phyloP scores from a whole-genome alignment of 1,284 basidiomycete species.

The Phlebopus sp. region DNA sequence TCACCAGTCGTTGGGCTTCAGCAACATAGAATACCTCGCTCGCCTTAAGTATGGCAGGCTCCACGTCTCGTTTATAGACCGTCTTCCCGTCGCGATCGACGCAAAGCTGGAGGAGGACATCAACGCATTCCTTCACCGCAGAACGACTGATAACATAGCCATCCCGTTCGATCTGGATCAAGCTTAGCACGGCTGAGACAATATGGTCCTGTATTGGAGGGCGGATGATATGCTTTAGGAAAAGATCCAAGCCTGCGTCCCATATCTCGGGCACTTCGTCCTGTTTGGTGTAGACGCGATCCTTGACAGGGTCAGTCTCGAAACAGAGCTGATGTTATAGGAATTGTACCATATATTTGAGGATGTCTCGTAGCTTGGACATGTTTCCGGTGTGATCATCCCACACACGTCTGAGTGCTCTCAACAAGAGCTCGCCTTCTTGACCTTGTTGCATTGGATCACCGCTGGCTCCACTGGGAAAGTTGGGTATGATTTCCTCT shows the following conservation, averaged over 20 bases:
- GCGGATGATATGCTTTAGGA: slow-evolving; percentile 82
- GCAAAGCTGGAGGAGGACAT: slow-evolving; percentile 75
- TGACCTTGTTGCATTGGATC: slow-evolving; percentile 64
- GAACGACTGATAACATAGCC: slow-evolving; percentile 91
- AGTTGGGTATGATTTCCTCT: slow-evolving; percentile 79
- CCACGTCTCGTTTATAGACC: slow-evolving; percentile 85
- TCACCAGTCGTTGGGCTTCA: slow-evolving; percentile 74
- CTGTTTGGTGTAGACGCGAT: slow-evolving; percentile 78
- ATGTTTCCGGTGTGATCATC: slow-evolving; percentile 92
- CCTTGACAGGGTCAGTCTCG: slow-evolving; percentile 49
- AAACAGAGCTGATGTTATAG: slow-evolving; percentile 2
- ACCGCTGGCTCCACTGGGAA: slow-evolving; percentile 55
- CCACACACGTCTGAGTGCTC: slow-evolving; percentile 86
- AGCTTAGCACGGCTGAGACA: slow-evolving; percentile 77
- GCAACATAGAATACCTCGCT: slow-evolving; percentile 78
- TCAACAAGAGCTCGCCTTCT: slow-evolving; percentile 84
- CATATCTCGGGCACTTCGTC: slow-evolving; percentile 77
- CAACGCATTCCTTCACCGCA: slow-evolving; percentile 86
- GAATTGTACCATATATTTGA: slow-evolving; percentile 89
- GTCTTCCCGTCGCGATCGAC: slow-evolving; percentile 51
- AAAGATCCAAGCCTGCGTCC: slow-evolving; percentile 83
- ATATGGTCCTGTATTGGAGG: slow-evolving; percentile 84
- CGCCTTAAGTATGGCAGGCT: slow-evolving; percentile 78
- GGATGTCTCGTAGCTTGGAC: slow-evolving; percentile 85
- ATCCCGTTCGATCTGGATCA: slow-evolving; percentile 90